Evolutionary conservation across 495 filamentous ascomycete species (phyloP).

Genomic region (Chaetomidium leptoderma): DNA sequence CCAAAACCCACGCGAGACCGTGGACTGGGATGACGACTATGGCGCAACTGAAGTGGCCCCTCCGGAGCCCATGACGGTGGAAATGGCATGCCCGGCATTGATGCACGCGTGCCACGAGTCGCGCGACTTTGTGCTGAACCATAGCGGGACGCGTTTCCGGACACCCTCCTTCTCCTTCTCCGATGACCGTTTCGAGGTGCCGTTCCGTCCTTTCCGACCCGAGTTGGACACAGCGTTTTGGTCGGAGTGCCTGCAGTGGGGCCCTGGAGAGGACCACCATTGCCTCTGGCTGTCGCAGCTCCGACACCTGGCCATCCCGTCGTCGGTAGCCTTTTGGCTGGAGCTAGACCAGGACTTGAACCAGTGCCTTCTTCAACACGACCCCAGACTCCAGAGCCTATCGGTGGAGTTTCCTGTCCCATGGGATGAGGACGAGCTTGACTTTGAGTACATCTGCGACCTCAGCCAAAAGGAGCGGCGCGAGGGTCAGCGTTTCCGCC

Average conservation of each 20-base stretch:
- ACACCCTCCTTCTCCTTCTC: neutral
- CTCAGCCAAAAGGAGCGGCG: neutral
- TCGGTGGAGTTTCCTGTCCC: neutral
- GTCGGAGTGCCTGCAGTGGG: neutral
- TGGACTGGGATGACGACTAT: no score
- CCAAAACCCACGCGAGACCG: neutral
- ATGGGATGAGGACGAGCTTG: neutral
- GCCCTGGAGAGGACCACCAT: neutral
- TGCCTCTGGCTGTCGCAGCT: neutral
- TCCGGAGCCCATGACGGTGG: neutral
- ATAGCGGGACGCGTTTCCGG: neutral
- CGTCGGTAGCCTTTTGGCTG: neutral
- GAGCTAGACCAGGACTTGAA: neutral
- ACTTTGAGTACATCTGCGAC: no score
- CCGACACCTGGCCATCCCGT: neutral
- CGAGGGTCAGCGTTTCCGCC: neutral
- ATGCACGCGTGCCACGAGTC: slow-evolving; percentile 8
- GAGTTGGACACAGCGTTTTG: neutral
- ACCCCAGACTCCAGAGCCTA: neutral
- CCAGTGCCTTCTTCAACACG: neutral
- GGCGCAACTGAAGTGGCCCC: neutral
- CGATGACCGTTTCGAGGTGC: neutral
- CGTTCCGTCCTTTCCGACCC: slow-evolving; percentile 1
- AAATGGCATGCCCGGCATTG: neutral
- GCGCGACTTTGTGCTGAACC: neutral